Conservation (phyloP, 495 filamentous ascomycete species). For the Penicillium mononematosum region DNA sequence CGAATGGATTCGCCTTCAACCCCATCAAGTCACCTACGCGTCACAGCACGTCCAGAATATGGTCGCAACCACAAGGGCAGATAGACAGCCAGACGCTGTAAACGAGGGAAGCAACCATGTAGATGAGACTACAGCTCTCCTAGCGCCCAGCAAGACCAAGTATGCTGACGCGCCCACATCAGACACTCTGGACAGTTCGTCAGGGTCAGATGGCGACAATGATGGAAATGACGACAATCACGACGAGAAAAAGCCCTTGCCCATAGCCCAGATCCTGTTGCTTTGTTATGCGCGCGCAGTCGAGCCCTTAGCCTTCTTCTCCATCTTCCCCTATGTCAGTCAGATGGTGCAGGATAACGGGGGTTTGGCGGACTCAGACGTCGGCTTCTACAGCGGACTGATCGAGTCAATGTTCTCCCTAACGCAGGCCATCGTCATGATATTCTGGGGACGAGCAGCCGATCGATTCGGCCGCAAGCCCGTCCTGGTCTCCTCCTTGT, state of each 20-base stretch:
- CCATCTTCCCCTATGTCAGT: conserved; percentile 73
- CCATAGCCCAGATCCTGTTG: conserved; percentile 57
- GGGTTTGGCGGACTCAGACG: conserved; percentile 51
- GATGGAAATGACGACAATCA: not conserved
- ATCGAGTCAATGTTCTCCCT: conserved; percentile 72
- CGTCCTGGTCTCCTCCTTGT: conserved; percentile 59
- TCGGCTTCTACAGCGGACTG: conserved; percentile 70
- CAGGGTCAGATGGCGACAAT: not conserved
- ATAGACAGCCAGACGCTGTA: not conserved
- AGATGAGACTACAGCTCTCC: conserved; percentile 27
- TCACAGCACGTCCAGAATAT: conserved; percentile 7
- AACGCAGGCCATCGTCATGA: conserved; percentile 62
- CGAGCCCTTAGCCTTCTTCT: conserved; percentile 74
- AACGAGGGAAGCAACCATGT: conserved; percentile 10
- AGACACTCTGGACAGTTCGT: conserved; percentile 5
- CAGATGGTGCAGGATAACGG: conserved; percentile 66
- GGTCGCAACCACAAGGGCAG: conserved; percentile 6
- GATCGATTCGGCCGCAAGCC: conserved; percentile 68
- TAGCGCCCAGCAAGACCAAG: conserved; percentile 7
- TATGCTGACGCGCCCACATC: not conserved
- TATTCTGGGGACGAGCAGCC: conserved; percentile 62
- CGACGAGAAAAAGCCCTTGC: conserved; percentile 45
- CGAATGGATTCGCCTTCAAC: not conserved
- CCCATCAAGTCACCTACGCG: not conserved
- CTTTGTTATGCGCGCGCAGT: conserved; percentile 67